Conservation (phyloP, 1,284 basidiomycete genomes). For the Papiliotrema terrestris region DNA sequence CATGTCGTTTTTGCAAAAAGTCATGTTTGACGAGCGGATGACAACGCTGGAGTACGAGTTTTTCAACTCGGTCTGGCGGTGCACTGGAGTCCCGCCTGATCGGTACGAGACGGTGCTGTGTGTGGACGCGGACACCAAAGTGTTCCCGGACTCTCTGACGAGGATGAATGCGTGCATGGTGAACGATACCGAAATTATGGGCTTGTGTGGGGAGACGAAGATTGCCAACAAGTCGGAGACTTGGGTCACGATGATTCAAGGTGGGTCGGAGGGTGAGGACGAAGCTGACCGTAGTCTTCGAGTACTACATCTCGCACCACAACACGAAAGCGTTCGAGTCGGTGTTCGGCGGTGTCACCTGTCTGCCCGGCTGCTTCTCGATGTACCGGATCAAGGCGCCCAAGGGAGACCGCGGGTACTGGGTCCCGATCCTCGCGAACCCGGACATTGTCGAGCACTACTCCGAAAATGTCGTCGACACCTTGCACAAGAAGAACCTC, state of each 20-base stretch:
- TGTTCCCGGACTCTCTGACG: conserved; percentile 89
- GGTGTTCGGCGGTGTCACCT: conserved; percentile 99
- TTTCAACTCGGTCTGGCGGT: conserved; percentile 94
- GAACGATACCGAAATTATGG: conserved; percentile 96
- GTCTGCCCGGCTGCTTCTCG: conserved; percentile 97
- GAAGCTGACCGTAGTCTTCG: conserved; percentile 66
- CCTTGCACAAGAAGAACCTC: conserved; percentile 98
- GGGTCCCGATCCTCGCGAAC: conserved; percentile 97
- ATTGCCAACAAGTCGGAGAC: conserved; percentile 97
- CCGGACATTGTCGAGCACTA: conserved; percentile 97
- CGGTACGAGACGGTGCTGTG: conserved; percentile 93
- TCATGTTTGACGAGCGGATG: conserved; percentile 99
- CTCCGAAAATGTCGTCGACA: conserved; percentile 95
- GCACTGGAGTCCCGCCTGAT: conserved; percentile 93
- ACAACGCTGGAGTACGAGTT: conserved; percentile 99
- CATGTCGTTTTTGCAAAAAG: conserved; percentile 97
- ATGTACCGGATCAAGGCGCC: conserved; percentile 99
- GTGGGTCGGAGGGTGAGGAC: conserved; percentile 52
- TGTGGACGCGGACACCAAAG: conserved; percentile 98
- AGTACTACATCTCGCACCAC: conserved; percentile 99
- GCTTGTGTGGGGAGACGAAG: conserved; percentile 97
- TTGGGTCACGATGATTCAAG: conserved; percentile 94
- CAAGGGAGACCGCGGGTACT: conserved; percentile 85
- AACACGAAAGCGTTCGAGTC: conserved; percentile 99
- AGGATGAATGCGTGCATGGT: conserved; percentile 94